These are phyloP conservation scores for Phytophthora meadii DNA, from an alignment of 352 stramenopile species.

Conservation along the genomic window DNA sequence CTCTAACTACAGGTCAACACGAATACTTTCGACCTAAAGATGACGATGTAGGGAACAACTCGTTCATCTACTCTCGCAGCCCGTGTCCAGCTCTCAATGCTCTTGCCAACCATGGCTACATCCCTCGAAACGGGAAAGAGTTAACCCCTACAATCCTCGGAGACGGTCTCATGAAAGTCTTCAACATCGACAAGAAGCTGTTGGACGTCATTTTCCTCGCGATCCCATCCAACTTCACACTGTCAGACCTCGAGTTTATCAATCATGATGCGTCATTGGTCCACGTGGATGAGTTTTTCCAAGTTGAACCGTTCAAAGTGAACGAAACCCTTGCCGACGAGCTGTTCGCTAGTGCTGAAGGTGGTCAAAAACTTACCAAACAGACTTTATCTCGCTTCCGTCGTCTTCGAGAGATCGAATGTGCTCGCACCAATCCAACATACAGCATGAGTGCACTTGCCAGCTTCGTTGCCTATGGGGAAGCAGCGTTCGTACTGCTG, in stretches of 20 bases:
- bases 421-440: slow-evolving; percentile 40
- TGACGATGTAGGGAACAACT: slow-evolving; percentile 44
- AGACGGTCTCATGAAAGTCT: slow-evolving; percentile 52
- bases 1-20: slow-evolving; percentile 30
- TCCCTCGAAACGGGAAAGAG: slow-evolving; percentile 48
- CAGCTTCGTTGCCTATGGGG: slow-evolving; percentile 51
- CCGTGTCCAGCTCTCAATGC: slow-evolving; percentile 57
- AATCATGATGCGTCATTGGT: slow-evolving; percentile 76
- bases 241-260: slow-evolving; percentile 68
- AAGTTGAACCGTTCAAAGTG: slow-evolving; percentile 44
- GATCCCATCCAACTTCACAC: slow-evolving; percentile 37
- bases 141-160: slow-evolving; percentile 45
- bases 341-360: slow-evolving; percentile 47
- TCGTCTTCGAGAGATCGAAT: slow-evolving; percentile 48
- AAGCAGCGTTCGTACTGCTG: slow-evolving; percentile 56
- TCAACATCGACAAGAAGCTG: slow-evolving; percentile 47
- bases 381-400: slow-evolving; percentile 49
- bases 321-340: slow-evolving; percentile 55
- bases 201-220: slow-evolving; percentile 27
- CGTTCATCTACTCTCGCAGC: slow-evolving; percentile 33
- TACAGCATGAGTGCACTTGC: slow-evolving; percentile 55
- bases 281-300: slow-evolving; percentile 62
- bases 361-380: slow-evolving; percentile 44
- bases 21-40: slow-evolving; percentile 53
- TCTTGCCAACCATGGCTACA: slow-evolving; percentile 57